Percentiles rank a stretch among this genome's conserved stretches.
Evolutionary conservation across 139 green algal genomes (phyloP).

Genomic region (Chlorella sp.): DNA sequence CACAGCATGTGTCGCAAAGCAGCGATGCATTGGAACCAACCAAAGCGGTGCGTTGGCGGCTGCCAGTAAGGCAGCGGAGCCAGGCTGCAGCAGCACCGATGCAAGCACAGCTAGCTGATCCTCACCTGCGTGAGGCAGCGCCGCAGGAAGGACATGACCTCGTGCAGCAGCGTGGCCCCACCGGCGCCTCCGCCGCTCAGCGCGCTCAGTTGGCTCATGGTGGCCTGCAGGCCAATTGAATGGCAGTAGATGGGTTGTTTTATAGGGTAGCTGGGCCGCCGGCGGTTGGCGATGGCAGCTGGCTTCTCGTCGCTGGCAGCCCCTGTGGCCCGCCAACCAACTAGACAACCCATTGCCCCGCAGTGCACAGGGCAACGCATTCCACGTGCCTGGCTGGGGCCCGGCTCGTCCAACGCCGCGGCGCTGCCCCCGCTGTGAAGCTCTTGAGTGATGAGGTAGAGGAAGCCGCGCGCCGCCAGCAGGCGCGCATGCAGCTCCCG

Average conservation of each 20-base stretch:
- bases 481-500: slow-evolving; percentile 33
- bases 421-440: not conserved
- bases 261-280: no score
- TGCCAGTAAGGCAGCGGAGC: no score
- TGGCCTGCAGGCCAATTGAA: slow-evolving; percentile 1
- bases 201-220: slow-evolving; percentile 33
- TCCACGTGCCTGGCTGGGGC: slow-evolving; percentile 6
- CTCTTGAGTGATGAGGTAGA: slow-evolving; percentile 45
- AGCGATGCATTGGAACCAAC: no score
- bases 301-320: no score
- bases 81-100: no score
- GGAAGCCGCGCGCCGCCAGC: slow-evolving; percentile 46
- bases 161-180: slow-evolving; percentile 40
- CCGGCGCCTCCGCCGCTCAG: slow-evolving; percentile 15
- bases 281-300: no score
- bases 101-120: no score
- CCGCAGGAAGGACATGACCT: slow-evolving; percentile 43
- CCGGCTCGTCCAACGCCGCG: not conserved
- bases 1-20: no score
- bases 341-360: no score
- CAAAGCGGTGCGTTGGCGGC: no score
- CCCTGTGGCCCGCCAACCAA: no score
- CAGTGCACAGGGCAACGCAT: not conserved
- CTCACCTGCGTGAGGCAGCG: slow-evolving; percentile 38
- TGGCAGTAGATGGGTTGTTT: no score